Evolutionary conservation across 768 basidiomycete species (phyloP), one percentile per base, ranked within the genome.

Genomic region (Podaxis sp.): DNA sequence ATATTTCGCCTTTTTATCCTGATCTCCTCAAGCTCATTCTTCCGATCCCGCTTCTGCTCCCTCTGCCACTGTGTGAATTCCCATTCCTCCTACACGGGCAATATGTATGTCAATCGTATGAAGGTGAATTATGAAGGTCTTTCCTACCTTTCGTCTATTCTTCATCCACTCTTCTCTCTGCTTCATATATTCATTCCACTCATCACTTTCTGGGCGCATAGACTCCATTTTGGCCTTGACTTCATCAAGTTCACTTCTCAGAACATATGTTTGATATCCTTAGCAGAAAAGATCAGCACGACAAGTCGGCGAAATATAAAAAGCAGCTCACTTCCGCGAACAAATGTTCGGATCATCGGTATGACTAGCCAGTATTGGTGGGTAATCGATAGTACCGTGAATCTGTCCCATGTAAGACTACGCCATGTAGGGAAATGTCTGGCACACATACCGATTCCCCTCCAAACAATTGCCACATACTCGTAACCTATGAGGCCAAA

Each of bases 1-100:
- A 38, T 65, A 36, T 55, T 42, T 40, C 63, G 59, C 46, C 70
- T 63, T 28, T 53, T 57, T 17, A 36, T 19, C n/a, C 68, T 62
- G 7, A 67, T 42, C 4, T 56, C 17, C n/a, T 64, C 53, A 2
- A 66, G 61, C 39, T 61, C 56, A 28, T 63, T 61, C 48, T 59
- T 62, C 15, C 39, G 63, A n/a, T 64, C 53, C 26, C 54, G 12
- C 59, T 51, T 52, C 48, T 33, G 60, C 11, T 52, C 51, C 26
- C 24, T 53, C 52, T 53, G 38, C 60, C 60, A 61, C 9, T 30
- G 52, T 33, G 28, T 22, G 36, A 61, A 61, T 33, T 56, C 36
- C 39, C 39, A 46, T 15, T 61, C 52, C 12, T 61, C 52, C 60
- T 30, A 52, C n/a, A 36, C 9, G 12, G 44, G 26, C 3, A 9